Conservation (phyloP, 805 yeast genomes). For the Hanseniaspora guilliermondii region DNA sequence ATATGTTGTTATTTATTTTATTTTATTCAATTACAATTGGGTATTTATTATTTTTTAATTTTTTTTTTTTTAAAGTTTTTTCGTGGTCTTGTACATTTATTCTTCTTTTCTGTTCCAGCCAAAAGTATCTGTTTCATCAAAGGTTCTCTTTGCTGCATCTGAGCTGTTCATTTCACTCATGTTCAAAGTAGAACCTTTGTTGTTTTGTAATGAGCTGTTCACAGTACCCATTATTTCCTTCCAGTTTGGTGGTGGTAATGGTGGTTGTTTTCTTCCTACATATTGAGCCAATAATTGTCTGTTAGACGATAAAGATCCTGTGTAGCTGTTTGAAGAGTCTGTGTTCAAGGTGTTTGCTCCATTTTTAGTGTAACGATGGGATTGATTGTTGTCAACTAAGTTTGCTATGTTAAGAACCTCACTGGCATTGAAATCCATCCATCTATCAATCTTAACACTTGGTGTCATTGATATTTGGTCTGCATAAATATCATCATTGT, state of each 20-base stretch:
- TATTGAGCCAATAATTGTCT: slow-evolving; percentile 12
- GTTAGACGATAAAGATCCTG: background rate
- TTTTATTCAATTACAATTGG: slow-evolving; percentile 1
- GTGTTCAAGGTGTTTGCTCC: background rate
- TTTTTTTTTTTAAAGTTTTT: background rate
- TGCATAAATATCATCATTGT: slow-evolving; percentile 18
- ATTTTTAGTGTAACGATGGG: background rate
- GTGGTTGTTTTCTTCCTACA: slow-evolving; percentile 12
- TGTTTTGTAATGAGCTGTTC: slow-evolving; percentile 9
- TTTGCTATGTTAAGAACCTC: slow-evolving; percentile 13
- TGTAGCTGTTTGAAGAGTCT: background rate
- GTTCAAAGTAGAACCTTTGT: slow-evolving; percentile 7
- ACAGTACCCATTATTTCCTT: background rate
- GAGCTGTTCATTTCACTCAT: background rate
- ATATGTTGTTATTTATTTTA: background rate
- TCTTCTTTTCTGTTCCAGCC: slow-evolving; percentile 14
- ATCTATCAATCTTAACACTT: slow-evolving; percentile 23
- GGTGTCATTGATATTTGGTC: slow-evolving; percentile 21
- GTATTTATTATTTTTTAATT: background rate
- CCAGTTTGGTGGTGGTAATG: slow-evolving; percentile 4
- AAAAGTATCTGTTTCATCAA: slow-evolving; percentile 12
- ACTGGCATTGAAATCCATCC: slow-evolving; percentile 25
- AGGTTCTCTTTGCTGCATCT: background rate
- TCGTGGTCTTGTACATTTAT: background rate
- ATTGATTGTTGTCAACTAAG: slow-evolving; percentile 3